These are phyloP conservation scores for Graphilbum fragrans DNA, from an alignment of 2,329 filamentous ascomycete species.

Conservation along the genomic window DNA sequence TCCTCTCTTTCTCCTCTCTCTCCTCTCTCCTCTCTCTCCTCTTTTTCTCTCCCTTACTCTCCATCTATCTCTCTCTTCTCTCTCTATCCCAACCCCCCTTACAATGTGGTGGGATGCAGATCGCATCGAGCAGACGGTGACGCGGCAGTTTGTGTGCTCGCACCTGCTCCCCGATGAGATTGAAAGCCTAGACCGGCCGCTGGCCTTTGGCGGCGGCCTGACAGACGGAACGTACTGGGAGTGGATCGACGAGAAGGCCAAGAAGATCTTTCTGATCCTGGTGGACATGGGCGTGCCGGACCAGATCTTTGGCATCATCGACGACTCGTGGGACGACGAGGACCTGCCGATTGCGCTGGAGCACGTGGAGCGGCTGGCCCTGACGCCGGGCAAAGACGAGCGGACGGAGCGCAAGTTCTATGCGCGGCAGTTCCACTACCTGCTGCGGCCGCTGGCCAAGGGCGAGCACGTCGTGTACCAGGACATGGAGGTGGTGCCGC, in stretches of 20 bases:
- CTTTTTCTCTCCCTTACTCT: not conserved
- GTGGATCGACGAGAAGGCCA: slow-evolving; percentile 60
- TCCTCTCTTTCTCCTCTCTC: not conserved
- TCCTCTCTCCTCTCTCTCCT: not conserved
- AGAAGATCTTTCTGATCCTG: slow-evolving; percentile 59
- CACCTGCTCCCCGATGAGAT: slow-evolving; percentile 53
- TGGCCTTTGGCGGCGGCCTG: slow-evolving; percentile 55
- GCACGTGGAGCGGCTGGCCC: slow-evolving; percentile 49
- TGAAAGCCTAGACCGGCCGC: slow-evolving; percentile 45
- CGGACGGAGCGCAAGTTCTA: slow-evolving; percentile 58
- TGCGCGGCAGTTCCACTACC: slow-evolving; percentile 56
- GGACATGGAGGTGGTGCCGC: slow-evolving; percentile 55
- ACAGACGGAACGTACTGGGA: slow-evolving; percentile 69
- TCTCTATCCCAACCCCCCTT: not conserved
- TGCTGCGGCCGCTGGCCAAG: slow-evolving; percentile 50
- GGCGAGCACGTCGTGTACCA: slow-evolving; percentile 50
- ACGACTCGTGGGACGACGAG: slow-evolving; percentile 66
- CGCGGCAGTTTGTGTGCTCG: slow-evolving; percentile 51
- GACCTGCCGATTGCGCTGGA: slow-evolving; percentile 59
- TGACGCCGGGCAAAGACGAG: slow-evolving; percentile 48
- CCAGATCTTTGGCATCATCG: slow-evolving; percentile 63
- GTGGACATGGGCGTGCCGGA: slow-evolving; percentile 58
- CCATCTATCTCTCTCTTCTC: not conserved
- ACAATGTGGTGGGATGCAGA: slow-evolving; percentile 56
- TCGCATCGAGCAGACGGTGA: slow-evolving; percentile 58